Percentiles rank a stretch among this genome's conserved stretches.
phyloP scores from a whole-genome alignment of 139 green algal genomes.

The Microglena sp. region DNA sequence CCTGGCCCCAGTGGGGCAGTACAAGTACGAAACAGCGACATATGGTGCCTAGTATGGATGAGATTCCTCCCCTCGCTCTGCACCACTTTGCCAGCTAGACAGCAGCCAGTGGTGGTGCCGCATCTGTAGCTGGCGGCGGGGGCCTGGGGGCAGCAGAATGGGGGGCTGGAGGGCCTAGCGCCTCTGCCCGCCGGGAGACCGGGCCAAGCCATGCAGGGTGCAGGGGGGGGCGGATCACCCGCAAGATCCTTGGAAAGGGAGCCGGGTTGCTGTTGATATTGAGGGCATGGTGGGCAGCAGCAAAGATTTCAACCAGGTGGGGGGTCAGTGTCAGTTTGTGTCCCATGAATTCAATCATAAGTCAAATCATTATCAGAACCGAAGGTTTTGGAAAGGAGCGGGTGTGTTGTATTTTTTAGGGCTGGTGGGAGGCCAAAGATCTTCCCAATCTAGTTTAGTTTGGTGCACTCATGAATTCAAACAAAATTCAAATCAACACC shows the following conservation, averaged over 20 bases:
- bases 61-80: background rate
- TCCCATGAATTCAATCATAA: no score
- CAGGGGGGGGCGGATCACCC: constrained; percentile 12
- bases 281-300: constrained; percentile 37
- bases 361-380: no score
- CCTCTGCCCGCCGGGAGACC: background rate
- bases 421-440: no score
- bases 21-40: constrained; percentile 59
- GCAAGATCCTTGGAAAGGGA: constrained; percentile 42
- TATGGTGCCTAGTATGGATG: no score
- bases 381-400: no score
- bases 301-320: no score
- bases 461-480: no score
- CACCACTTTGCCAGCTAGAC: constrained; percentile 33
- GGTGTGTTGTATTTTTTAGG: no score
- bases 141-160: background rate
- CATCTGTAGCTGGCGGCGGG: constrained; percentile 8
- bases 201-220: constrained; percentile 7
- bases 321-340: no score
- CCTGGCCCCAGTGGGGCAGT: constrained; percentile 51
- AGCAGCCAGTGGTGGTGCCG: constrained; percentile 36
- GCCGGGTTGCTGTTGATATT: constrained; percentile 19
- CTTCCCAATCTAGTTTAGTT: no score
- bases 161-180: background rate
- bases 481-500: no score